phyloP scores from a whole-genome alignment of 1,284 basidiomycete species.

The Trichosporon sp. region DNA sequence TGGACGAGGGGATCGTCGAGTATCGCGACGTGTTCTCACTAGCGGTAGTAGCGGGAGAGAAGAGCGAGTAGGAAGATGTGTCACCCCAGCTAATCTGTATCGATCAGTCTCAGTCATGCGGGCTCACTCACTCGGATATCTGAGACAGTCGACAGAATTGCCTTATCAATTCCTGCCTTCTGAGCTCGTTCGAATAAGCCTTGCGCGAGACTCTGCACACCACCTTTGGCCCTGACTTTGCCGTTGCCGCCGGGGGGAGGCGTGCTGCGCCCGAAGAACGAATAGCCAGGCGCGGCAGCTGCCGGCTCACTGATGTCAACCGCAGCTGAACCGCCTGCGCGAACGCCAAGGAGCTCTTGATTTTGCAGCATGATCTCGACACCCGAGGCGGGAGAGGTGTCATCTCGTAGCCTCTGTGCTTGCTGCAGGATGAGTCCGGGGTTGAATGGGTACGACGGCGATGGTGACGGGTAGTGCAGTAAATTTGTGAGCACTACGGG shows the following conservation, averaged over 20 bases:
- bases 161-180: slow-evolving; percentile 47
- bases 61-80: slow-evolving; percentile 41
- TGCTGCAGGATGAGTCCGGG: slow-evolving; percentile 69
- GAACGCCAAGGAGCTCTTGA: slow-evolving; percentile 65
- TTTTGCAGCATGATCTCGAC: slow-evolving; percentile 73
- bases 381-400: slow-evolving; percentile 66
- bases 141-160: slow-evolving; percentile 42
- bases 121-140: slow-evolving; percentile 38
- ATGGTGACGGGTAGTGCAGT: slow-evolving; percentile 66
- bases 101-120: background rate
- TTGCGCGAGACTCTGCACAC: slow-evolving; percentile 39
- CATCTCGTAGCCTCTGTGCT: slow-evolving; percentile 68
- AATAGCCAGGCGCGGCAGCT: background rate
- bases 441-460: slow-evolving; percentile 44
- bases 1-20: slow-evolving; percentile 30
- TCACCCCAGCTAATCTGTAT: slow-evolving; percentile 74
- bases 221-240: slow-evolving; percentile 10
- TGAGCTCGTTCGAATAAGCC: slow-evolving; percentile 47
- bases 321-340: slow-evolving; percentile 28
- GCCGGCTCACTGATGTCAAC: background rate
- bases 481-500: slow-evolving; percentile 72
- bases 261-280: slow-evolving; percentile 5
- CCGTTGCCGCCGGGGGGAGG: slow-evolving; percentile 4
- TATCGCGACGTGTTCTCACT: slow-evolving; percentile 22
- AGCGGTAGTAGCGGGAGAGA: slow-evolving; percentile 28